Evolutionary conservation across 2,329 filamentous ascomycete species (phyloP).

Genomic region (Calonectria pauciramosa): DNA sequence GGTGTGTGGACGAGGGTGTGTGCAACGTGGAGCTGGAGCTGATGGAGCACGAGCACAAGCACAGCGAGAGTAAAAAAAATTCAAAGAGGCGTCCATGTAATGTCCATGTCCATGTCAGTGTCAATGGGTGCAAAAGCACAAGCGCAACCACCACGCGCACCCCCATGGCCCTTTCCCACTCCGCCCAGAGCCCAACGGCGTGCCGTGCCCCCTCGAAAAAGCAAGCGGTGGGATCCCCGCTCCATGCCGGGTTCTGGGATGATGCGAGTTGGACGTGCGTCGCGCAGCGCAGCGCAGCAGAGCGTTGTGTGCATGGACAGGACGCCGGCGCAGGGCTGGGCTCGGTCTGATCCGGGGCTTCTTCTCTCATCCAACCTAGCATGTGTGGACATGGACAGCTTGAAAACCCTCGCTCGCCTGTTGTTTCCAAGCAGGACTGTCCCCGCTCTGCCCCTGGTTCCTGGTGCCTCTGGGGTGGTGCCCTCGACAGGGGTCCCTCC

Average conservation of each 20-base stretch:
- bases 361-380: not conserved
- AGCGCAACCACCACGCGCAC: not conserved
- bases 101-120: constrained; percentile 9
- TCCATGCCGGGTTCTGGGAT: constrained; percentile 28
- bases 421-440: constrained; percentile 5
- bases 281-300: constrained; percentile 34
- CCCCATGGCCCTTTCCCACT: not conserved
- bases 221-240: constrained; percentile 36
- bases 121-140: constrained; percentile 12
- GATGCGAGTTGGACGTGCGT: constrained; percentile 14
- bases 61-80: constrained; percentile 22
- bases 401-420: not conserved
- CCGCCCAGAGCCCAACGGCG: constrained; percentile 11
- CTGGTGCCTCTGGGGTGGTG: constrained; percentile 3
- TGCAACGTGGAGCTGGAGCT: constrained; percentile 24
- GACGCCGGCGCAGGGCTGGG: constrained; percentile 19
- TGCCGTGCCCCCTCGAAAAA: constrained; percentile 29
- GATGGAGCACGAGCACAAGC: constrained; percentile 28
- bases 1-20: constrained; percentile 29
- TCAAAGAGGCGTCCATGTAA: constrained; percentile 14
- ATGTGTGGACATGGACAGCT: not conserved
- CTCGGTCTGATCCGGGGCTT: constrained; percentile 16
- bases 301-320: constrained; percentile 29
- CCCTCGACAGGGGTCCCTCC: constrained; percentile 34
- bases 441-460: constrained; percentile 27